Conservation (phyloP, 306 rosid genomes). For the Lathyrus oleraceus region DNA sequence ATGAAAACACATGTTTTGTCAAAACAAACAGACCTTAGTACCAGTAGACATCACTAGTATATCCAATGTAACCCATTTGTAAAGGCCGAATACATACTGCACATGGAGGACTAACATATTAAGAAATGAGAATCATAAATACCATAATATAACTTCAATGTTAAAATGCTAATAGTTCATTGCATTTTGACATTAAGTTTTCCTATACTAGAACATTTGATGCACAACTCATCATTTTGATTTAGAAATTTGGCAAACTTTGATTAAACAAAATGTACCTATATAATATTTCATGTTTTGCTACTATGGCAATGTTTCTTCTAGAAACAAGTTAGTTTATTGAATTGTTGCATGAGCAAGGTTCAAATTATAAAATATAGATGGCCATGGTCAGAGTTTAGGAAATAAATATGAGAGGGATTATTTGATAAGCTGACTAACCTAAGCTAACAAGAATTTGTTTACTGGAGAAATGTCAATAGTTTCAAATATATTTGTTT, state of each 20-base stretch:
- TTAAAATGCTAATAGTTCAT: slow-evolving; percentile 4
- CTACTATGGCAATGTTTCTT: not conserved
- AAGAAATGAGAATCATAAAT: slow-evolving; percentile 1
- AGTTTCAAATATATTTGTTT: not conserved
- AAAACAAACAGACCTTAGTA: slow-evolving; percentile 7
- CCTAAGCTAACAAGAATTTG: not conserved
- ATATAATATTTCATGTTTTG: not conserved
- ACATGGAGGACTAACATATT: slow-evolving; percentile 15
- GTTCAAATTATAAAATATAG: not conserved
- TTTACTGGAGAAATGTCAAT: not conserved
- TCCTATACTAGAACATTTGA: not conserved
- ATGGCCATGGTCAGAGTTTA: not conserved
- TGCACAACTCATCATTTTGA: not conserved
- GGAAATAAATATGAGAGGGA: not conserved
- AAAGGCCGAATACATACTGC: slow-evolving; percentile 21
- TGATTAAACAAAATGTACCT: slow-evolving; percentile 1
- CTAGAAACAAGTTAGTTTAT: not conserved
- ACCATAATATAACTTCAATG: not conserved
- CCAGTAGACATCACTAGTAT: slow-evolving; percentile 24
- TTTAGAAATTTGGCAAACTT: not conserved
- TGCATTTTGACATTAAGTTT: not conserved
- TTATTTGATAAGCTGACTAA: not conserved
- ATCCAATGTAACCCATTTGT: slow-evolving; percentile 8
- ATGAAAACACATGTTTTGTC: too few relatives aligned
- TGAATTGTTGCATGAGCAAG: not conserved